Conservation (phyloP, 75 land plant genomes). For the Selaginella tamariscina region DNA sequence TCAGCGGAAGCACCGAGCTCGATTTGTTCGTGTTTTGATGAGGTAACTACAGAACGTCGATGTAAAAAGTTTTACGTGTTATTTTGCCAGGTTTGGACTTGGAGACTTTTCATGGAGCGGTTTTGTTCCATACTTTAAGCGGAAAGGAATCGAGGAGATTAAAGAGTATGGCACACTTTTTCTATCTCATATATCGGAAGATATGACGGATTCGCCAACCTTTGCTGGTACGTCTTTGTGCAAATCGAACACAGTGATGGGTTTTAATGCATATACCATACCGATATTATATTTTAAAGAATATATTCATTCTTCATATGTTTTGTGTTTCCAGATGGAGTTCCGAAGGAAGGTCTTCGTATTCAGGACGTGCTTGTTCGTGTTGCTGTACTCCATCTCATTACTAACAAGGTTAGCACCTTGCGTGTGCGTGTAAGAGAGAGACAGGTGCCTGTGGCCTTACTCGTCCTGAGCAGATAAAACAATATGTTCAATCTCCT, state of each 20-base stretch:
- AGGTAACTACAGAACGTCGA: conserved; percentile 38
- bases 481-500: conserved; percentile 26
- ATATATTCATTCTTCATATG: too few relatives aligned
- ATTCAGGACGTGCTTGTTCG: conserved; percentile 86
- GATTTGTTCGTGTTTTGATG: conserved; percentile 84
- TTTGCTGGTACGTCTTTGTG: conserved; percentile 51
- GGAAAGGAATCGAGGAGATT: conserved; percentile 66
- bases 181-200: conserved; percentile 69
- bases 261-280: not conserved
- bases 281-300: too few relatives aligned
- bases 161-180: conserved; percentile 78
- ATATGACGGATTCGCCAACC: conserved; percentile 39
- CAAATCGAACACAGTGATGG: not conserved
- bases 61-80: not conserved
- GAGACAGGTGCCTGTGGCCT: not conserved
- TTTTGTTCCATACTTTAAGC: conserved; percentile 70
- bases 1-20: conserved; percentile 68
- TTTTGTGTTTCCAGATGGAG: conserved; percentile 64
- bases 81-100: conserved; percentile 59
- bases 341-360: conserved; percentile 92
- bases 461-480: not conserved
- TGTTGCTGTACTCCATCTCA: conserved; percentile 46
- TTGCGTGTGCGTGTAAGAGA: too few relatives aligned
- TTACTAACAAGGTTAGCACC: conserved; percentile 58
- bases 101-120: conserved; percentile 87